A percentile compares a stretch with the other conserved stretches of the same genome.
These are phyloP conservation scores for Camelina neglecta DNA, from an alignment of 345 rosid species.

Conservation along the genomic window DNA sequence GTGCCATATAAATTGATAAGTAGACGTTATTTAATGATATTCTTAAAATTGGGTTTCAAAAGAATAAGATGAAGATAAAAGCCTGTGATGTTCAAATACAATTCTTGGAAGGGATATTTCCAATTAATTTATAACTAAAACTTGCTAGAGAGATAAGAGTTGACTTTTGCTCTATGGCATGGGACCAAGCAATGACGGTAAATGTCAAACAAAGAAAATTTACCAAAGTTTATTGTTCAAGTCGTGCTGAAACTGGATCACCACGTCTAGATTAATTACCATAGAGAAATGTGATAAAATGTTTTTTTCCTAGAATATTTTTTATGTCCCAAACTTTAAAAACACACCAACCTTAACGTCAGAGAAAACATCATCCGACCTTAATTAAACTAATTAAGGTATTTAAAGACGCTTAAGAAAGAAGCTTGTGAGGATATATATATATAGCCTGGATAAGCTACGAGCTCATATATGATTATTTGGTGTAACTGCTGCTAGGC, in stretches of 20 bases:
- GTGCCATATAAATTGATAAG: constrained; percentile 32
- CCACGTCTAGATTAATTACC: constrained; percentile 16
- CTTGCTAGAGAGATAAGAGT: constrained; percentile 27
- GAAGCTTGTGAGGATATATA: background rate
- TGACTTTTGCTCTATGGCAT: constrained; percentile 36
- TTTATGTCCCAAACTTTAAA: background rate
- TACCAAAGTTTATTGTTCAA: constrained; percentile 10
- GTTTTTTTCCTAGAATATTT: background rate
- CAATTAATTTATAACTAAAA: constrained; percentile 17
- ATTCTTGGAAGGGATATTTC: constrained; percentile 1
- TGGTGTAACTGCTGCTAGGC: background rate
- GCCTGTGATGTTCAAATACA: background rate
- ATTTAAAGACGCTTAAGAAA: background rate
- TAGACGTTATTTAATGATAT: background rate
- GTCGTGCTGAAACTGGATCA: constrained; percentile 27
- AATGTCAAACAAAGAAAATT: constrained; percentile 1
- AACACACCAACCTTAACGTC: constrained; percentile 6
- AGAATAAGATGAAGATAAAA: constrained; percentile 8
- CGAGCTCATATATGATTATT: background rate
- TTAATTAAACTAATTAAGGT: background rate
- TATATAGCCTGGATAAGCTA: background rate
- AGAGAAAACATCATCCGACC: background rate
- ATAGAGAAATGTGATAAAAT: background rate
- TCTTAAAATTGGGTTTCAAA: background rate
- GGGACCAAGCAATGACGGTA: constrained; percentile 7